phyloP scores from a whole-genome alignment of 768 basidiomycete species.

The Flagelloscypha sp. region DNA sequence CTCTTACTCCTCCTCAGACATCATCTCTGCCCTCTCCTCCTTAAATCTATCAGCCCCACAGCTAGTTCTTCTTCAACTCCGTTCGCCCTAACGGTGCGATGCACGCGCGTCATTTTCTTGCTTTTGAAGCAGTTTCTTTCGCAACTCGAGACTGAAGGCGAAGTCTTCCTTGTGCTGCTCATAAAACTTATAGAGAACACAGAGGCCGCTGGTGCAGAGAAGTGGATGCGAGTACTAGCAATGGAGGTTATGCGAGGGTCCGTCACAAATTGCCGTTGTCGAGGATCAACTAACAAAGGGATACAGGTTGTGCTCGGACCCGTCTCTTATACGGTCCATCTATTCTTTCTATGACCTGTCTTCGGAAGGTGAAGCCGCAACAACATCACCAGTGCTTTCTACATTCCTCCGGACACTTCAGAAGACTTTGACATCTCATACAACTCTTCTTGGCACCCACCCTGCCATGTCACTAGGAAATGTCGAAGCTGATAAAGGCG shows the following conservation, averaged over 20 bases:
- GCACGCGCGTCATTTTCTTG: conserved; percentile 89
- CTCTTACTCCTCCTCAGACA: conserved; percentile 80
- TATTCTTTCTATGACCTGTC: conserved; percentile 4
- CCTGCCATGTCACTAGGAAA: no score
- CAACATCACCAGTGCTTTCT: no score
- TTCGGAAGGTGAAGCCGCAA: no score
- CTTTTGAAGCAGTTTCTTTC: conserved; percentile 84
- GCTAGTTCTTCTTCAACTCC: conserved; percentile 72
- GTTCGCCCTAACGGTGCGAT: conserved; percentile 85
- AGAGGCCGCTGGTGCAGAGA: conserved; percentile 20
- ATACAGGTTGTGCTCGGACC: no score
- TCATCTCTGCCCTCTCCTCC: conserved; percentile 83
- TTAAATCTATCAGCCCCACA: no score
- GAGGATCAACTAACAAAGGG: no score
- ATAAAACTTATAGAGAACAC: conserved; percentile 60
- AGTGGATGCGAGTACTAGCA: conserved; percentile 86
- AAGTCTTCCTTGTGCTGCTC: conserved; percentile 74
- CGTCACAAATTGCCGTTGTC: conserved; percentile 5
- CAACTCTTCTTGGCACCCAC: no score
- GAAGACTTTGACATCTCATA: no score
- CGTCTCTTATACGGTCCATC: no score
- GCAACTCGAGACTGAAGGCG: conserved; percentile 74
- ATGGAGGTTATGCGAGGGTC: conserved; percentile 91
- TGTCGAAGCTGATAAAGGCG: no score
- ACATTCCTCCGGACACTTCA: no score